These are phyloP conservation scores for Ganoderma sp. DNA, from an alignment of 1,284 basidiomycete genomes.

Conservation along the genomic window DNA sequence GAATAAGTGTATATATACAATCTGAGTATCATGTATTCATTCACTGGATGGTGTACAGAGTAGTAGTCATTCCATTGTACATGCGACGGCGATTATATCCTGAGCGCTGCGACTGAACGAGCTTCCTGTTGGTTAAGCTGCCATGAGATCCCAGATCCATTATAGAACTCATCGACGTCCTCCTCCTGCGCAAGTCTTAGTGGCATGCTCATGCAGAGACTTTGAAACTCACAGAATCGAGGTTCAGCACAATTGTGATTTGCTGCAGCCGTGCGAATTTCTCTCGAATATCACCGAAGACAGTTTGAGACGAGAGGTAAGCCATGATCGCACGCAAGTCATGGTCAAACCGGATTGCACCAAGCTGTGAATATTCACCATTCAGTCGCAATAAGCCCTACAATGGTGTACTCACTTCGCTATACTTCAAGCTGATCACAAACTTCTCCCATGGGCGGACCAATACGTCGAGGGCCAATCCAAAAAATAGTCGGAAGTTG, in stretches of 20 bases:
- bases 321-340: conserved; percentile 87
- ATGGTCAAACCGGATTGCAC: conserved; percentile 96
- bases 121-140: conserved; percentile 82
- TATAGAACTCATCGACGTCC: conserved; percentile 91
- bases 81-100: conserved; percentile 49
- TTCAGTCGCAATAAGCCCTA: background rate
- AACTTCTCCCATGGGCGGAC: conserved; percentile 95
- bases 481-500: conserved; percentile 89
- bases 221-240: conserved; percentile 72
- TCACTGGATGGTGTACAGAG: conserved; percentile 25
- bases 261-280: conserved; percentile 93
- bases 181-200: conserved; percentile 65
- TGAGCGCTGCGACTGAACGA: conserved; percentile 68
- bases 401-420: conserved; percentile 65
- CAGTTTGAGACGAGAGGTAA: conserved; percentile 85
- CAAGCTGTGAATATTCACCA: conserved; percentile 61
- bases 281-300: conserved; percentile 87
- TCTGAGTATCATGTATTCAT: conserved; percentile 11
- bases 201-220: background rate
- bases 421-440: conserved; percentile 81
- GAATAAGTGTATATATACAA: background rate
- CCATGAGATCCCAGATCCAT: conserved; percentile 91
- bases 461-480: conserved; percentile 83
- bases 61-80: conserved; percentile 26
- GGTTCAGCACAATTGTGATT: conserved; percentile 89